Evolutionary conservation across 2,329 filamentous ascomycete genomes (phyloP), one percentile per base, ranked within the genome.

Genomic region (Xylariaceae sp.): DNA sequence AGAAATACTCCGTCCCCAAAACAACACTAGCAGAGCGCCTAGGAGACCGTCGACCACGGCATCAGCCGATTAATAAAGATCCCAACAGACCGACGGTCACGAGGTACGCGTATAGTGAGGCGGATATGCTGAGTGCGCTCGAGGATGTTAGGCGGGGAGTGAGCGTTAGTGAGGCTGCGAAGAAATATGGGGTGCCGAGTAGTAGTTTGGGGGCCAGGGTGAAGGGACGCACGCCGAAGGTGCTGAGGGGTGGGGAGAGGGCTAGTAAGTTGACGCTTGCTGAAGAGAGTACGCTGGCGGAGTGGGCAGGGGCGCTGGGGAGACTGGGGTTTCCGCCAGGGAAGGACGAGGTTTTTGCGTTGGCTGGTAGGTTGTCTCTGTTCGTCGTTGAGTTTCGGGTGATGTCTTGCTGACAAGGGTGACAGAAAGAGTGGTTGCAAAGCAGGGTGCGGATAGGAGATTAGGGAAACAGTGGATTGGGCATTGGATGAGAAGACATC

Each of bases 391-490:
- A 28, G 22, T 28, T 28, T 28, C 22, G 7, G 22, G 22, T 28
- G 22, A 28, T 28, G 22, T 5, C 7, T 5, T 28, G 7, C 22
- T 28, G 22, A 28, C 7, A 7, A 28, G 22, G 7, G 4, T 28
- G 22, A 28, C 7, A 28, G 22, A 28, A 28, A 28, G 22, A 28
- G 22, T 28, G 4, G 22, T 28, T 28, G 22, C 22, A 7, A 63
- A 60, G 53, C 54, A 59, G 31, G 55, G 50, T 1, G 19, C 40
- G 11, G 56, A 50, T 12, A 57, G 55, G 41, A 57, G 42, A 38
- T 49, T 65, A 5, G 63, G 63, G 13, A 65, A 61, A 48, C 62
- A 63, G 51, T 64, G 63, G 63, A 60, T 66, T 18, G 53, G 45
- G 7, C 62, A 66, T 28, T 66, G 59, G 59, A 58, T 62, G 53